Evolutionary conservation across 371 early-diverging fungal species (phyloP).

Genomic region (Rhizopus arrhizus): DNA sequence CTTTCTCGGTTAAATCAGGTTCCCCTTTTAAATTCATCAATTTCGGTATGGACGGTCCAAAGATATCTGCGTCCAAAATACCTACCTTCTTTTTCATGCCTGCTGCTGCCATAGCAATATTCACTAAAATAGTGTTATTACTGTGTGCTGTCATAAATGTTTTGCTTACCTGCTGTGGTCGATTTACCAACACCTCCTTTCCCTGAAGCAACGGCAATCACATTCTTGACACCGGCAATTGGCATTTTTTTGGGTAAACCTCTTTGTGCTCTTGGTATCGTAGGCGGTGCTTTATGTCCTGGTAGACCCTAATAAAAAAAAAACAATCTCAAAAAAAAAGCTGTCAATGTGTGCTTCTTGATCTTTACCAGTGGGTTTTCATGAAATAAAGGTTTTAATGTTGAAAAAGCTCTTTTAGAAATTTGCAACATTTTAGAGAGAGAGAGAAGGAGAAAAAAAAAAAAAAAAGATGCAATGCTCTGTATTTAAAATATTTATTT

Average conservation of each 20-base stretch:
- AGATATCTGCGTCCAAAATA: slow-evolving; percentile 89
- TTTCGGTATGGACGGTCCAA: slow-evolving; percentile 87
- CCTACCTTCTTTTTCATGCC: slow-evolving; percentile 67
- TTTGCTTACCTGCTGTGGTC: slow-evolving; percentile 72
- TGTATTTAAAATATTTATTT: not conserved
- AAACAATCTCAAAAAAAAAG: not conserved
- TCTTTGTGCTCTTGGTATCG: slow-evolving; percentile 62
- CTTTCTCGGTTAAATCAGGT: slow-evolving; percentile 66
- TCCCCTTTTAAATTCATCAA: slow-evolving; percentile 82
- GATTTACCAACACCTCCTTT: slow-evolving; percentile 94
- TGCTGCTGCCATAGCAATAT: slow-evolving; percentile 76
- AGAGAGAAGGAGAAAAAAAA: no score
- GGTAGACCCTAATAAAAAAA: slow-evolving; percentile 44
- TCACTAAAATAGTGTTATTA: slow-evolving; percentile 52
- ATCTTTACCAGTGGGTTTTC: slow-evolving; percentile 62
- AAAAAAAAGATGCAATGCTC: no score
- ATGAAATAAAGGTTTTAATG: slow-evolving; percentile 41
- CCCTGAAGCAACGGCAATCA: slow-evolving; percentile 85
- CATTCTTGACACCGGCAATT: slow-evolving; percentile 69
- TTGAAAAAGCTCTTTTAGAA: slow-evolving; percentile 42
- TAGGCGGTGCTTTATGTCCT: slow-evolving; percentile 43
- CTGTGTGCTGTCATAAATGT: not conserved
- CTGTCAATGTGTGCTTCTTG: not conserved
- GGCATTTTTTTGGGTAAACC: slow-evolving; percentile 69
- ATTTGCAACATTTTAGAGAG: slow-evolving; percentile 12